Percentiles rank a stretch among this genome's conserved stretches.
Conservation (phyloP, 352 stramenopile genomes). For the Pythium biforme region DNA sequence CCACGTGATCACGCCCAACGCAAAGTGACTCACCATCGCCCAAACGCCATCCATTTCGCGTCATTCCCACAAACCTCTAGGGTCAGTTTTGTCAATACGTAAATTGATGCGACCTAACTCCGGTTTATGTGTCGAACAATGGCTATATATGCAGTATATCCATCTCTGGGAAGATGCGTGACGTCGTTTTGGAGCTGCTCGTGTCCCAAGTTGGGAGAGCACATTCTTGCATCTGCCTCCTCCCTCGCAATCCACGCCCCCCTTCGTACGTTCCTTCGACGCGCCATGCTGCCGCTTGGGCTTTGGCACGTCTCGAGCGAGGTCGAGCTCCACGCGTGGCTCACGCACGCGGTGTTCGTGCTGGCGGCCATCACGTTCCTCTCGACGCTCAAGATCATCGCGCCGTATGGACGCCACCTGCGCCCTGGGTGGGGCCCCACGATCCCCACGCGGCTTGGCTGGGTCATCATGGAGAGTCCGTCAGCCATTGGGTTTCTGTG, state of each 20-base stretch:
- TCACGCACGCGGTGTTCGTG: slow-evolving; percentile 42
- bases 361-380: slow-evolving; percentile 51
- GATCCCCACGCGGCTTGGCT: slow-evolving; percentile 54
- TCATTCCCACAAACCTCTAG: neutral
- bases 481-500: slow-evolving; percentile 62
- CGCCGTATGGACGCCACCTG: slow-evolving; percentile 60
- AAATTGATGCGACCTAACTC: neutral
- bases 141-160: neutral
- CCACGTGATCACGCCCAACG: slow-evolving; percentile 3
- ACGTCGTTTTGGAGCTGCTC: neutral
- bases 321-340: slow-evolving; percentile 51
- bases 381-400: slow-evolving; percentile 51
- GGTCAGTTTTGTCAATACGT: neutral
- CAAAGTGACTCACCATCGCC: slow-evolving; percentile 13
- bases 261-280: too few relatives aligned
- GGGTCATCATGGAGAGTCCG: slow-evolving; percentile 71
- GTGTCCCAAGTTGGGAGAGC: neutral
- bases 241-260: too few relatives aligned
- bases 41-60: neutral
- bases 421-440: slow-evolving; percentile 57
- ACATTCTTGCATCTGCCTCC: neutral
- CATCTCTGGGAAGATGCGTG: neutral
- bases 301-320: slow-evolving; percentile 31
- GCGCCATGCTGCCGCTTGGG: slow-evolving; percentile 24
- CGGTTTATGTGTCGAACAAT: neutral